Base-by-base conservation (phyloP, 257 asterid genomes). In the Lithospermum erythrorhizon region DNA sequence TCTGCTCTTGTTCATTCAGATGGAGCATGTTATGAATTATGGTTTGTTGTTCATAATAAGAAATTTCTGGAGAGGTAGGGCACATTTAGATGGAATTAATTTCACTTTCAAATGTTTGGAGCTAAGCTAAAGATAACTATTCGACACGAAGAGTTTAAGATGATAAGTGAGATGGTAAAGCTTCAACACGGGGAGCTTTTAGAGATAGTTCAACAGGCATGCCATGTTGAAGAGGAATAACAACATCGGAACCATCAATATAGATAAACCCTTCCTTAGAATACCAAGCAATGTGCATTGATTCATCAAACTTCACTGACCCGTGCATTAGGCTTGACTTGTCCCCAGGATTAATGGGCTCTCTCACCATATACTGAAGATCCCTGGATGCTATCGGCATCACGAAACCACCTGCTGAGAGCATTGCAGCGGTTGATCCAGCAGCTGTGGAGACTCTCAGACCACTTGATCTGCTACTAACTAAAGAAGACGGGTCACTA, bases 381-480 rank as follows among this genome's bases (percentile, higher is more conserved):
- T 91, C 95, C 73, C 70, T 79, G 53, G 96, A 86, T n/a, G 82
- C 74, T 64, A 84, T 70, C 23, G 94, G 96, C 94, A 83, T 82
- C 22, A 61, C 61, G 21, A 55, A 76, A 71, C 98, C 98, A 69
- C 98, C 95, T 3, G 27, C 2, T 24, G 27, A 24, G 27, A 24
- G 27, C 27, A 24, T 24, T 24, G 27, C 27, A 24, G 27, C 27
- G 4, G 27, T 24, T 24, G 27, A 24, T 24, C 27, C 27, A 24
- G 27, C 27, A 24, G 27, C 27, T 24, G 27, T 87, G 9, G 94
- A 91, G 66, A 81, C 95, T 75, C 96, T 81, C 32, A 88, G 82
- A 61, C 98, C 98, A 65, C 96, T 91, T 23, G 98, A 91, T 78
- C 98, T 72, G 71, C 85, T 70, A 73, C 86, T 88, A 37, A 79